A percentile compares a stretch with the other conserved stretches of the same genome.
Evolutionary conservation across 345 rosid species (phyloP).

Genomic region (Linum trigynum): DNA sequence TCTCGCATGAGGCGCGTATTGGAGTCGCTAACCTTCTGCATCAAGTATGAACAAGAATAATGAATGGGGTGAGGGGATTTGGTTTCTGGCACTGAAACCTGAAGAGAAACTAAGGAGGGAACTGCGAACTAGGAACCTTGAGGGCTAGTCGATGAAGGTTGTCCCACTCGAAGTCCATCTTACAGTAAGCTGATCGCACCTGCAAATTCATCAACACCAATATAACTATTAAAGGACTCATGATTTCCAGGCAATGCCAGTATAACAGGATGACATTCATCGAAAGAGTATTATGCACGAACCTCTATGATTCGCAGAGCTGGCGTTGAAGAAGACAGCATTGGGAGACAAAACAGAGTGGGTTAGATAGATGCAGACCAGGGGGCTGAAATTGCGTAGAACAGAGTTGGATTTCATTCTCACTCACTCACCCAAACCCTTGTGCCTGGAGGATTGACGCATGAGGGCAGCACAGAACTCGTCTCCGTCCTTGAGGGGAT

Average conservation of each 20-base stretch:
- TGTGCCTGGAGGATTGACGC: slow-evolving; percentile 1
- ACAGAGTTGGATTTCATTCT: not conserved
- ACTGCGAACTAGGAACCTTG: not conserved
- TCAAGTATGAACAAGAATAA: not conserved
- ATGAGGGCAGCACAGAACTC: not conserved
- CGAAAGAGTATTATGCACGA: not conserved
- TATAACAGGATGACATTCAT: not conserved
- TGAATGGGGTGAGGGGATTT: not conserved
- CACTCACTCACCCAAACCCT: not conserved
- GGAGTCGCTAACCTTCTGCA: slow-evolving; percentile 1
- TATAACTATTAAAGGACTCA: not conserved
- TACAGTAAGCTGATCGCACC: slow-evolving; percentile 3
- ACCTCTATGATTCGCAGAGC: slow-evolving; percentile 4
- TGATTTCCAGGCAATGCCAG: not conserved
- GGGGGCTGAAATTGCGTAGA: not conserved
- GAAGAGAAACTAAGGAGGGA: not conserved
- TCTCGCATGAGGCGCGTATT: slow-evolving; percentile 3
- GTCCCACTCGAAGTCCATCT: slow-evolving; percentile 7
- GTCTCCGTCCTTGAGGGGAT: slow-evolving; percentile 3
- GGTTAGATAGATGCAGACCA: not conserved
- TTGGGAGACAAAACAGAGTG: not conserved
- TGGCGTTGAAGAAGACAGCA: not conserved
- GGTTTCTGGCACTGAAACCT: not conserved
- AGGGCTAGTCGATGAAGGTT: not conserved
- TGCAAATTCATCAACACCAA: not conserved